A percentile compares a stretch with the other conserved stretches of the same genome.
Conservation (phyloP, 768 basidiomycete genomes). For the Mrakia gelida region DNA sequence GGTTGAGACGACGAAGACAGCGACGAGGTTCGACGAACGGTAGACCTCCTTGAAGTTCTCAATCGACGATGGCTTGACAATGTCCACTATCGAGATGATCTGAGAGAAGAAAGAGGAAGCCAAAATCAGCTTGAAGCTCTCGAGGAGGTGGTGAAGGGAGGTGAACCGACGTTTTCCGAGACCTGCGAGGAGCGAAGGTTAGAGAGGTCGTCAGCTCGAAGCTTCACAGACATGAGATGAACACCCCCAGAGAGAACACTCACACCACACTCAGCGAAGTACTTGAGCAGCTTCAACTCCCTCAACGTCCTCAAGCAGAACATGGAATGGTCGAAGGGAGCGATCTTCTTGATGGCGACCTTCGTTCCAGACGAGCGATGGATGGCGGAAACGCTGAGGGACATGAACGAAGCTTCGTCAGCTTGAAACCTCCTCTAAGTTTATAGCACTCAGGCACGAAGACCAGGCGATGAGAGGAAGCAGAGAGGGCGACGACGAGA, state of each 20-base stretch:
- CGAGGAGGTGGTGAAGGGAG: neutral
- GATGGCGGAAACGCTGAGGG: constrained; percentile 50
- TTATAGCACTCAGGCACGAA: neutral
- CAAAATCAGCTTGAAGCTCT: neutral
- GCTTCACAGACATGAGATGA: neutral
- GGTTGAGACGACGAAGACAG: neutral
- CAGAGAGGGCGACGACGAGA: neutral
- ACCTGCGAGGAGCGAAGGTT: constrained; percentile 7
- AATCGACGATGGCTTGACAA: constrained; percentile 71
- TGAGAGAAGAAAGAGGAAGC: constrained; percentile 61
- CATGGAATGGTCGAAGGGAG: constrained; percentile 75
- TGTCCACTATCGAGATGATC: constrained; percentile 93
- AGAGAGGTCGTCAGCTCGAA: constrained; percentile 17
- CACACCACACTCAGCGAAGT: constrained; percentile 45
- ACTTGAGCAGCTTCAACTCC: constrained; percentile 88
- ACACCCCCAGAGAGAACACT: neutral
- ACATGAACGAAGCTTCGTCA: constrained; percentile 45
- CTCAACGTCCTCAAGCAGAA: constrained; percentile 77
- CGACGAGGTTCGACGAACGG: constrained; percentile 5
- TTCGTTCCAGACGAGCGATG: constrained; percentile 71
- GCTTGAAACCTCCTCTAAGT: neutral
- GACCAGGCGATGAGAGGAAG: neutral
- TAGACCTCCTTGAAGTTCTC: constrained; percentile 82
- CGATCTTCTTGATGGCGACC: constrained; percentile 92
- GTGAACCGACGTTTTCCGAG: constrained; percentile 22